Conservation (phyloP, 345 rosid genomes). For the Salix dunnii region DNA sequence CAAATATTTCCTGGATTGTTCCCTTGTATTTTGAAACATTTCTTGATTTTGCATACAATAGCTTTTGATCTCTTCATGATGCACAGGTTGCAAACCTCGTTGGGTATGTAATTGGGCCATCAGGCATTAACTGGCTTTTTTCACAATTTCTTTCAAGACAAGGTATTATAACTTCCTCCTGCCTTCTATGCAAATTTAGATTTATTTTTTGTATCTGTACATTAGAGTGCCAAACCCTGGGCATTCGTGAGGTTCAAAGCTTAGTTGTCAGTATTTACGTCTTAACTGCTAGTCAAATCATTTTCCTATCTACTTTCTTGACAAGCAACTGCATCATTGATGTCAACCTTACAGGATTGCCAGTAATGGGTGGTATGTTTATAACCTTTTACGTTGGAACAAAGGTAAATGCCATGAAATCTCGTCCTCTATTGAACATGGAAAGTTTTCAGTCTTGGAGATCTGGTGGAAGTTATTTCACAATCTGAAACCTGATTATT, state of each 20-base stretch:
- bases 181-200: background rate
- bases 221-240: no score
- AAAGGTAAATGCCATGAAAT: conserved; percentile 42
- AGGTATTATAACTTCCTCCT: conserved; percentile 39
- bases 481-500: background rate
- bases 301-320: no score
- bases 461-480: background rate
- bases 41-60: background rate
- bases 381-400: conserved; percentile 69
- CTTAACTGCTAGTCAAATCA: no score
- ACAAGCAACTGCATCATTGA: background rate
- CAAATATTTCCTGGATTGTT: no score
- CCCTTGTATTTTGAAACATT: background rate
- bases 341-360: conserved; percentile 48
- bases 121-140: conserved; percentile 68
- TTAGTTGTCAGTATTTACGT: no score
- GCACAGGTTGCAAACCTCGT: conserved; percentile 90
- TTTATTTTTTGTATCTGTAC: no score
- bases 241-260: no score
- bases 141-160: conserved; percentile 58
- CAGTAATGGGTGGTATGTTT: conserved; percentile 56
- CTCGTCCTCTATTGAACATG: background rate
- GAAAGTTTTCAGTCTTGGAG: background rate
- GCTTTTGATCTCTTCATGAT: conserved; percentile 6
- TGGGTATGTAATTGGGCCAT: conserved; percentile 88